Conservation (phyloP, 2,329 filamentous ascomycete species). For the Neonectria neomacrospora region DNA sequence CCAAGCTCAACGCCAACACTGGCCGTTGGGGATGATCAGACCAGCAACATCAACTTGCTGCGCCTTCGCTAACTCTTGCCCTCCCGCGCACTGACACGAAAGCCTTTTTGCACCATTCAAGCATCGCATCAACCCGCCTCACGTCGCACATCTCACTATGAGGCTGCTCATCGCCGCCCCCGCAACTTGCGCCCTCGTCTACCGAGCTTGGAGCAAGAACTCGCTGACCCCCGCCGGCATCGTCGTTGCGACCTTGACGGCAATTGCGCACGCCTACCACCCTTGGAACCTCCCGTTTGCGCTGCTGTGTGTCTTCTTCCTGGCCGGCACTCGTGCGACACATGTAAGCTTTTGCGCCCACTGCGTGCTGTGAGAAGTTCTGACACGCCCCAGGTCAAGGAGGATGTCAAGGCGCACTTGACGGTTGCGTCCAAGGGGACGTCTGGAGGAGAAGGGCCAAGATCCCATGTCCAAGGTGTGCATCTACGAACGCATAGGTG, state of each 20-base stretch:
- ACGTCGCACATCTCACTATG: slow-evolving; percentile 54
- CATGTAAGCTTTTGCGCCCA: slow-evolving; percentile 64
- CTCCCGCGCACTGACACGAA: slow-evolving; percentile 5
- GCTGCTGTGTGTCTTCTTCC: slow-evolving; percentile 85
- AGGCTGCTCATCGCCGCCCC: slow-evolving; percentile 68
- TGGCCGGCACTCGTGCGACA: slow-evolving; percentile 84
- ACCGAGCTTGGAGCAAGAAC: slow-evolving; percentile 75
- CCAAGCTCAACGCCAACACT: slow-evolving; percentile 21
- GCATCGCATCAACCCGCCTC: neutral
- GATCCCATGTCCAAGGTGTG: slow-evolving; percentile 82
- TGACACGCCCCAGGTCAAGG: slow-evolving; percentile 74
- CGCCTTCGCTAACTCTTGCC: slow-evolving; percentile 6
- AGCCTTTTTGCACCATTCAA: neutral
- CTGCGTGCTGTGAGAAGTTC: neutral
- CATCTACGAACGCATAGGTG: slow-evolving; percentile 9
- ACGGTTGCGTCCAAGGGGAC: slow-evolving; percentile 81
- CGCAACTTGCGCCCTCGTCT: slow-evolving; percentile 68
- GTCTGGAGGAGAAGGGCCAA: slow-evolving; percentile 81
- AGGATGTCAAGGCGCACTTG: slow-evolving; percentile 83
- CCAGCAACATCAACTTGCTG: slow-evolving; percentile 5
- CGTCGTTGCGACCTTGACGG: slow-evolving; percentile 76
- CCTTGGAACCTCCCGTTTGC: slow-evolving; percentile 94
- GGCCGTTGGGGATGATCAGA: slow-evolving; percentile 6
- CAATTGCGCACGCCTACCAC: slow-evolving; percentile 85
- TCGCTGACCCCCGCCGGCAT: slow-evolving; percentile 84